Percentiles rank a stretch among this genome's conserved stretches.
Evolutionary conservation across 1,284 basidiomycete genomes (phyloP).

Genomic region (Dichomitus squalens): DNA sequence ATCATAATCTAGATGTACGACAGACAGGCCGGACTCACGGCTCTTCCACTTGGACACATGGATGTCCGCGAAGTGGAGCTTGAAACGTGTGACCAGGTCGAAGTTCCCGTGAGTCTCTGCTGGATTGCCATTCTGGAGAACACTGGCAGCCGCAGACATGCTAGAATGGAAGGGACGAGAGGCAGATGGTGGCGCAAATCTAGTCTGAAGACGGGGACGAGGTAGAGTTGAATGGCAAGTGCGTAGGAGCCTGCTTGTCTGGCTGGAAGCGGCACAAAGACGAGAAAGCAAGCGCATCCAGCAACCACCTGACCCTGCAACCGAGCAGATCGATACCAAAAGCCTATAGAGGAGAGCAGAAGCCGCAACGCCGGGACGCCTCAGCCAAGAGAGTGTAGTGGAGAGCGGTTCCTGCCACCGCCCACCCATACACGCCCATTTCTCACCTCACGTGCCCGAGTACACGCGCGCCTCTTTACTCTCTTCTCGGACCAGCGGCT

Average conservation of each 20-base stretch:
- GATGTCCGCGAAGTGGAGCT: conserved; percentile 77
- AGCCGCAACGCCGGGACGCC: neutral
- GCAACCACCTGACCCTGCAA: conserved; percentile 11
- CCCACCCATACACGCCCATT: neutral
- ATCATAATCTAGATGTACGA: conserved; percentile 84
- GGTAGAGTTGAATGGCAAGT: conserved; percentile 13
- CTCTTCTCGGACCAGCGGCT: neutral
- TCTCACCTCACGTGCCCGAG: conserved; percentile 3
- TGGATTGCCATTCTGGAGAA: conserved; percentile 1
- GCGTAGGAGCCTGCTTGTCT: conserved; percentile 21
- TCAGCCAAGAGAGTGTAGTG: neutral
- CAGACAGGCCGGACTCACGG: conserved; percentile 73
- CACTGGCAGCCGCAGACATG: conserved; percentile 26
- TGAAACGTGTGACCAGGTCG: conserved; percentile 73
- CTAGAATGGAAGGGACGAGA: conserved; percentile 20
- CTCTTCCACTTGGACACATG: conserved; percentile 86
- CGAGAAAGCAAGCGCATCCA: conserved; percentile 26
- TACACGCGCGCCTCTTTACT: neutral
- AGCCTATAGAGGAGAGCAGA: neutral
- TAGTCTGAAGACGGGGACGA: conserved; percentile 6
- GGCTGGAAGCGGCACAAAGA: conserved; percentile 18
- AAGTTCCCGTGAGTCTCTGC: conserved; percentile 68
- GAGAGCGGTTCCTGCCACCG: neutral
- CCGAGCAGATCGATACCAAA: conserved; percentile 6
- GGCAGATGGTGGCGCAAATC: neutral